phyloP scores from a whole-genome alignment of 2,329 filamentous ascomycete genomes.

The Aspergillus texensis region DNA sequence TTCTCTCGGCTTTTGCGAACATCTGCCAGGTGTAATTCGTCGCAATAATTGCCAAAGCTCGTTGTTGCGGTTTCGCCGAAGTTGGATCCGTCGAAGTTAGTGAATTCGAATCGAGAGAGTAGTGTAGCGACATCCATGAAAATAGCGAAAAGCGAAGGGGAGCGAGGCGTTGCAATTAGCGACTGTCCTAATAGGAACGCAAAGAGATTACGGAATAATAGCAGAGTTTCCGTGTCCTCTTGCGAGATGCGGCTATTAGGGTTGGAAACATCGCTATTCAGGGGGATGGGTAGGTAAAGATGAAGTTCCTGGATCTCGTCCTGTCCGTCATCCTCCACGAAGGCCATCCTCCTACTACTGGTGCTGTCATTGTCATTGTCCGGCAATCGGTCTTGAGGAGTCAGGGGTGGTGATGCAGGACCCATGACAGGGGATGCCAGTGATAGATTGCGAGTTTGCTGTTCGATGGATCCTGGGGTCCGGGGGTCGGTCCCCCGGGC shows the following conservation, averaged over 20 bases:
- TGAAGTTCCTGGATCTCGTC: slow-evolving; percentile 52
- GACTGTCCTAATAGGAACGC: slow-evolving; percentile 66
- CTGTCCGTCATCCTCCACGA: slow-evolving; percentile 46
- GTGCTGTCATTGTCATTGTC: slow-evolving; percentile 46
- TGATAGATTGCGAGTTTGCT: slow-evolving; percentile 35
- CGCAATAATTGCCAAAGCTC: slow-evolving; percentile 64
- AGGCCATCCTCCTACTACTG: slow-evolving; percentile 51
- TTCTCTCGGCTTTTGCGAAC: slow-evolving; percentile 82
- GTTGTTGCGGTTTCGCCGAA: slow-evolving; percentile 62
- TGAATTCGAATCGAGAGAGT: slow-evolving; percentile 61
- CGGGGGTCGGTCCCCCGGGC: slow-evolving; percentile 54
- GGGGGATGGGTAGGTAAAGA: slow-evolving; percentile 61
- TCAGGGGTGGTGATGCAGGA: slow-evolving; percentile 33
- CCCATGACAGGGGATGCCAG: slow-evolving; percentile 28
- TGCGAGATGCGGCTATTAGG: slow-evolving; percentile 35
- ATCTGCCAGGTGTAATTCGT: slow-evolving; percentile 76
- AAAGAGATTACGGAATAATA: slow-evolving; percentile 65
- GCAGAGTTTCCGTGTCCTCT: slow-evolving; percentile 59
- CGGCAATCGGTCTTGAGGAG: slow-evolving; percentile 33
- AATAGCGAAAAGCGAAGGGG: slow-evolving; percentile 59
- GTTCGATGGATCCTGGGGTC: slow-evolving; percentile 44
- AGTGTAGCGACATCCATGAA: slow-evolving; percentile 64
- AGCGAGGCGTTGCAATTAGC: slow-evolving; percentile 60
- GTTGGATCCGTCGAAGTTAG: slow-evolving; percentile 64
- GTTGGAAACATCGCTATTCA: slow-evolving; percentile 54